These are phyloP conservation scores for Calocybe gambosa DNA, from an alignment of 1,284 basidiomycete species.

Conservation along the genomic window DNA sequence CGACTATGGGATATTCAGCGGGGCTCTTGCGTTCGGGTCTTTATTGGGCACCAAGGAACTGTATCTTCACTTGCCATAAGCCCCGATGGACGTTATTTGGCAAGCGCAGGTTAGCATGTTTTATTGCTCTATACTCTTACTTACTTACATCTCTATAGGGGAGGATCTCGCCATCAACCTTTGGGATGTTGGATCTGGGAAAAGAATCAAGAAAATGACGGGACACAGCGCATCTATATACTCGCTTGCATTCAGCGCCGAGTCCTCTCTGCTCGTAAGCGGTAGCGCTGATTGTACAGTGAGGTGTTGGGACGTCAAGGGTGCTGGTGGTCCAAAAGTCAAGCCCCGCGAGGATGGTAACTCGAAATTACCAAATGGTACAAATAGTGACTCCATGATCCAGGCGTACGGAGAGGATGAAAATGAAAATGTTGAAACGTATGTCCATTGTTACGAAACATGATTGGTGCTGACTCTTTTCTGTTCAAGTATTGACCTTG, in stretches of 20 bases:
- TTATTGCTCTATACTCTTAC: conserved; percentile 3
- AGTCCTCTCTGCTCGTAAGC: conserved; percentile 86
- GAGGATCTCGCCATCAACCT: conserved; percentile 92
- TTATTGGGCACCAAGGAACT: conserved; percentile 90
- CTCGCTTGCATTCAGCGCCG: conserved; percentile 87
- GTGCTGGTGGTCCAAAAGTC: conserved; percentile 58
- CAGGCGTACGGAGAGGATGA: conserved; percentile 46
- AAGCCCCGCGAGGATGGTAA: conserved; percentile 52
- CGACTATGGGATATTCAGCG: conserved; percentile 98
- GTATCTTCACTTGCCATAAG: conserved; percentile 88
- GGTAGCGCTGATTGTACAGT: conserved; percentile 93
- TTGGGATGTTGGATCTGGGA: conserved; percentile 94
- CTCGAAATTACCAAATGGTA: conserved; percentile 20
- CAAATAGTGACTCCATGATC: conserved; percentile 24
- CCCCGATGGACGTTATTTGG: conserved; percentile 91
- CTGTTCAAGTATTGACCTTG: conserved; percentile 67
- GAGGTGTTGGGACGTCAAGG: conserved; percentile 93
- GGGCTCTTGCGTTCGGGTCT: conserved; percentile 89
- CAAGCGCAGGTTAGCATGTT: conserved; percentile 68
- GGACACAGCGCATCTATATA: conserved; percentile 89
- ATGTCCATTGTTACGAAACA: conserved; percentile 22
- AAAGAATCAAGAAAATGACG: conserved; percentile 94
- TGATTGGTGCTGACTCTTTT: conserved; percentile 11
- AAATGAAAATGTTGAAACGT: conserved; percentile 60
- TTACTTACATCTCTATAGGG: conserved; percentile 36